Percentiles rank a stretch among this genome's conserved stretches.
Conservation (phyloP, 306 rosid species). For the Quercus ilex region DNA sequence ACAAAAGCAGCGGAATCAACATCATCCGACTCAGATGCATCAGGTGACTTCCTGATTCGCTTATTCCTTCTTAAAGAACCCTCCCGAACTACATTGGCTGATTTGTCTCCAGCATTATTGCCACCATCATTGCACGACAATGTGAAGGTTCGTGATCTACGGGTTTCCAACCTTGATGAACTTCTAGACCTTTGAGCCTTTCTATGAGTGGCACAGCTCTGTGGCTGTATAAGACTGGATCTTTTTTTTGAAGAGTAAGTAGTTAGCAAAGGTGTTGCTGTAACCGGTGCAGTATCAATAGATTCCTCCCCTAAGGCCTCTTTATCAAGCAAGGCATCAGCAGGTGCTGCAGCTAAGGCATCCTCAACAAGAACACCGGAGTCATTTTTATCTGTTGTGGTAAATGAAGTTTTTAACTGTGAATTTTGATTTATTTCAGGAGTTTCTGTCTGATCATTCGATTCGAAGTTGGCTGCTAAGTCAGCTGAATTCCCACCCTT, state of each 20-base stretch:
- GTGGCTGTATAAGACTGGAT: slow-evolving; percentile 42
- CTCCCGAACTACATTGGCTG: slow-evolving; percentile 38
- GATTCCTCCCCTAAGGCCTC: slow-evolving; percentile 45
- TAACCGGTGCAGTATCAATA: slow-evolving; percentile 29
- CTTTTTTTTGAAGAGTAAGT: slow-evolving; percentile 58
- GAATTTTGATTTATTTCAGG: slow-evolving; percentile 31
- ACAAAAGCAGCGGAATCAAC: slow-evolving; percentile 48
- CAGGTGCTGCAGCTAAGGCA: slow-evolving; percentile 43
- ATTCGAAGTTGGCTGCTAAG: slow-evolving; percentile 34
- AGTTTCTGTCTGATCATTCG: slow-evolving; percentile 45
- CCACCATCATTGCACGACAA: slow-evolving; percentile 37
- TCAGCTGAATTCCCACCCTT: slow-evolving; percentile 43
- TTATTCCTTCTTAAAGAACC: slow-evolving; percentile 44
- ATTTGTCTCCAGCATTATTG: slow-evolving; percentile 29
- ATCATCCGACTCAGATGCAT: slow-evolving; percentile 57
- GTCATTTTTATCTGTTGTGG: slow-evolving; percentile 40
- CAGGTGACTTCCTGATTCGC: slow-evolving; percentile 55
- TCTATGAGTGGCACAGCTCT: slow-evolving; percentile 35
- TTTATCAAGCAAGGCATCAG: slow-evolving; percentile 35
- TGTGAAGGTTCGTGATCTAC: slow-evolving; percentile 32
- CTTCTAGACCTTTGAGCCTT: slow-evolving; percentile 61
- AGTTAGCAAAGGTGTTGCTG: slow-evolving; percentile 44
- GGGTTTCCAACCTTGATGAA: slow-evolving; percentile 51
- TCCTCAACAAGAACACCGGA: slow-evolving; percentile 36
- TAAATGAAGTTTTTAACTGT: slow-evolving; percentile 38